These are phyloP conservation scores for Xerocomus cyaneibrunnescens DNA, from an alignment of 1,284 basidiomycete genomes.

Conservation along the genomic window DNA sequence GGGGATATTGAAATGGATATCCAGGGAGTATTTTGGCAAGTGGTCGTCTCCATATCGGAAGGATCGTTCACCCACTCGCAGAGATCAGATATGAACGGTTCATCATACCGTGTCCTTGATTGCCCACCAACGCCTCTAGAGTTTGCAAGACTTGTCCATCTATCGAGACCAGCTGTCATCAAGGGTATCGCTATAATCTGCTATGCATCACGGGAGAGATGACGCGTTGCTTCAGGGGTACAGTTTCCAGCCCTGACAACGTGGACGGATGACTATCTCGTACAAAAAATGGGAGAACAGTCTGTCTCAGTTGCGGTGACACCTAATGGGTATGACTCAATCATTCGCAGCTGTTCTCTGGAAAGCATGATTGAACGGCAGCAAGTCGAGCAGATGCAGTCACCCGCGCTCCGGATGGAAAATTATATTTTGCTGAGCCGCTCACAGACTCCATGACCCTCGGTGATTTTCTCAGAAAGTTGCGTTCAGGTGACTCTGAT, in stretches of 20 bases:
- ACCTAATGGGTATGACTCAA: conserved; percentile 67
- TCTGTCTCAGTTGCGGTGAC: conserved; percentile 77
- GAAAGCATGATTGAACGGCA: conserved; percentile 8
- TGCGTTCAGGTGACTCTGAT: conserved; percentile 38
- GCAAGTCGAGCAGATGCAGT: conserved; percentile 64
- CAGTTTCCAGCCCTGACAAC: conserved; percentile 40
- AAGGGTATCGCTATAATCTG: conserved; percentile 45
- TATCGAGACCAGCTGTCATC: conserved; percentile 79
- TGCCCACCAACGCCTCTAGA: conserved; percentile 66
- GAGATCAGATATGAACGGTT: conserved; percentile 63
- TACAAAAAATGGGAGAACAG: conserved; percentile 50
- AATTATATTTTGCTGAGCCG: conserved; percentile 79
- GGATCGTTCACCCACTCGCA: not conserved
- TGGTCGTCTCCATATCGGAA: not conserved
- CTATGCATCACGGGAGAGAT: not conserved
- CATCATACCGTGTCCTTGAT: conserved; percentile 52
- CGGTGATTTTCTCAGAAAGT: conserved; percentile 49
- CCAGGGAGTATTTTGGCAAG: conserved; percentile 55
- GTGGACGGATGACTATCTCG: conserved; percentile 70
- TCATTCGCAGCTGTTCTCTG: not conserved
- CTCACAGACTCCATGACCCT: conserved; percentile 67
- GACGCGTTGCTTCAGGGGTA: conserved; percentile 36
- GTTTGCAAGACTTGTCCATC: conserved; percentile 69
- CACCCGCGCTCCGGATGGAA: conserved; percentile 51
- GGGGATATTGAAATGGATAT: conserved; percentile 43